Evolutionary conservation across 495 filamentous ascomycete genomes (phyloP).

Genomic region (Hyaloscypha bicolor): DNA sequence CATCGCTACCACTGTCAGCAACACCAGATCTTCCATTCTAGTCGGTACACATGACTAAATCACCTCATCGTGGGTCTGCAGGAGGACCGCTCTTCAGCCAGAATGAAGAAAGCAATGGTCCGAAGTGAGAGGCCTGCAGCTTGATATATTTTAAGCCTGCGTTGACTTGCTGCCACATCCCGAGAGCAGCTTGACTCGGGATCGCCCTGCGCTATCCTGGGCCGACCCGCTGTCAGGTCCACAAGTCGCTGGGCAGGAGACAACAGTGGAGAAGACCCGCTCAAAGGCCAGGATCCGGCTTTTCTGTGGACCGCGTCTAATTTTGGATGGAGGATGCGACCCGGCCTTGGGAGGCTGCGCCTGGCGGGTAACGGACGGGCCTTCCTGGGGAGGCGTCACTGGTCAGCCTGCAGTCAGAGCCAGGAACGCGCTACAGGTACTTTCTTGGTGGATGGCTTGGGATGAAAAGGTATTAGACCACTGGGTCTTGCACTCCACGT

Average conservation of each 20-base stretch:
- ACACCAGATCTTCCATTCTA: background rate
- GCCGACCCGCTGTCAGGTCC: background rate
- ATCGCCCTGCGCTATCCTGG: background rate
- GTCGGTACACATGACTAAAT: background rate
- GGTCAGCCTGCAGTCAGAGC: background rate
- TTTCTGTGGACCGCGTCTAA: background rate
- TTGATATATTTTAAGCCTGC: background rate
- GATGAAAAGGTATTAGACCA: background rate
- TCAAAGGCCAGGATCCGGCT: too few relatives aligned
- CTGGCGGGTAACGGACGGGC: background rate
- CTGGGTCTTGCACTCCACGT: background rate
- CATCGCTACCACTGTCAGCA: background rate
- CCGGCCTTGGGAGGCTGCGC: background rate
- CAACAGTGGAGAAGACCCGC: background rate
- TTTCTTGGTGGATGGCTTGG: background rate
- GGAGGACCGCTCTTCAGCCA: background rate
- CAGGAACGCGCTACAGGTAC: background rate
- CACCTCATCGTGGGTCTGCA: background rate
- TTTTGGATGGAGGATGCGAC: background rate
- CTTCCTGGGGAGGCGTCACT: background rate
- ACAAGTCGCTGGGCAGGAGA: background rate
- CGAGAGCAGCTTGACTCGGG: background rate
- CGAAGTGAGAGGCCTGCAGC: background rate
- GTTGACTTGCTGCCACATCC: background rate
- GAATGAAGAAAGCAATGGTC: background rate